Evolutionary conservation across 129 eudicot species (phyloP).

Genomic region (Ambrosia artemisiifolia): DNA sequence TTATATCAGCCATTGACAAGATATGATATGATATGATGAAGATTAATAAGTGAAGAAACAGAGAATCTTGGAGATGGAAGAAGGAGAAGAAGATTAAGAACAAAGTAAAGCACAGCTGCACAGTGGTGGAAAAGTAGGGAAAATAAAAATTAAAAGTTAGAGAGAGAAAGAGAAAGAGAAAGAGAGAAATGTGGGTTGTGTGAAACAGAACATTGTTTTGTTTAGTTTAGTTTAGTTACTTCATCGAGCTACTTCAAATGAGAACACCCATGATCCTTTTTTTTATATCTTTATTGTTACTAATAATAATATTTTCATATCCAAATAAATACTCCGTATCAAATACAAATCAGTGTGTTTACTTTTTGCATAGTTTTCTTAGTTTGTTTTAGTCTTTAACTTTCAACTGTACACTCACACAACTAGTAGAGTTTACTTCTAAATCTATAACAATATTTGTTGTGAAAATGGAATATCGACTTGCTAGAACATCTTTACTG

Average conservation of each 20-base stretch:
- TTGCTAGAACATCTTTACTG: no score
- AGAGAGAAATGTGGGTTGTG: conserved; percentile 37
- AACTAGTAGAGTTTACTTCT: no score
- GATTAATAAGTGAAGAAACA: conserved; percentile 13
- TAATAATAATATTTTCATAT: no score
- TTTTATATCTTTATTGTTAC: neutral
- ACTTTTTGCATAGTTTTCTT: no score
- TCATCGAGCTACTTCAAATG: conserved; percentile 24
- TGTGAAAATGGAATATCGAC: no score
- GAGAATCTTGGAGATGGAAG: conserved; percentile 14
- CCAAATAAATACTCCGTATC: no score
- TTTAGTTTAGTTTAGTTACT: conserved; percentile 29
- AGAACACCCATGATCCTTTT: conserved; percentile 9
- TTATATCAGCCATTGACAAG: conserved; percentile 74
- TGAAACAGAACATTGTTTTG: conserved; percentile 29
- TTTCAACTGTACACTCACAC: no score
- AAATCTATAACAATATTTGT: no score
- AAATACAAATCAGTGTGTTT: no score
- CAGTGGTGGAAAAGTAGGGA: conserved; percentile 31
- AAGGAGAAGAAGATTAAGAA: conserved; percentile 33
- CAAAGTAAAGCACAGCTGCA: conserved; percentile 37
- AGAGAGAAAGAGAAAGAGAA: conserved; percentile 29
- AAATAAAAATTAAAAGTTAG: conserved; percentile 31
- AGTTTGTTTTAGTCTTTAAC: no score
- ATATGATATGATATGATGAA: no score